These are phyloP conservation scores for Rhamnella rubrinervis DNA, from an alignment of 331 rosid genomes.

Conservation along the genomic window DNA sequence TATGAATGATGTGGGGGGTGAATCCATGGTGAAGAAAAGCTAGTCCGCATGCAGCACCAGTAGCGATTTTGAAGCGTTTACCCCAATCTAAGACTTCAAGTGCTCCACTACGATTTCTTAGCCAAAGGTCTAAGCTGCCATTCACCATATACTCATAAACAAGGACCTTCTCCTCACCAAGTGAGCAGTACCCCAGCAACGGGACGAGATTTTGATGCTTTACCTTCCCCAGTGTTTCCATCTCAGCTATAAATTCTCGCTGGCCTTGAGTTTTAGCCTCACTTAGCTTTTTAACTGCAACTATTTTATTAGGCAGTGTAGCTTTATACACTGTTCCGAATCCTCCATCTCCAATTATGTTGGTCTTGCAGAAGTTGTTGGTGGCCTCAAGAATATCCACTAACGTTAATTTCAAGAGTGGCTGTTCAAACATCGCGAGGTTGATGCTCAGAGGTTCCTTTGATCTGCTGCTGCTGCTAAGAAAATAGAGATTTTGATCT, in stretches of 20 bases:
- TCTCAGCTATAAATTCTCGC: slow-evolving; percentile 91
- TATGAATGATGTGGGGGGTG: slow-evolving; percentile 91
- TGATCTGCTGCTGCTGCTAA: slow-evolving; percentile 88
- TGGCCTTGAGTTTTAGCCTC: slow-evolving; percentile 95
- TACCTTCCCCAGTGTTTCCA: slow-evolving; percentile 97
- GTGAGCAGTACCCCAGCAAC: slow-evolving; percentile 92
- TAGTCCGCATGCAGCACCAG: slow-evolving; percentile 77
- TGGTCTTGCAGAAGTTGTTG: slow-evolving; percentile 90
- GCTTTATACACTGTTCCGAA: slow-evolving; percentile 97
- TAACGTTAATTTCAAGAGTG: slow-evolving; percentile 79
- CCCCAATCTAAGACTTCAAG: slow-evolving; percentile 84
- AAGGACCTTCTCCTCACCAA: slow-evolving; percentile 91
- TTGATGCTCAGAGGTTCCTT: slow-evolving; percentile 93
- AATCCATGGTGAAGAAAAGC: slow-evolving; percentile 94
- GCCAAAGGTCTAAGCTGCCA: slow-evolving; percentile 95
- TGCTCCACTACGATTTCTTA: slow-evolving; percentile 75
- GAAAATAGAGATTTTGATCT: slow-evolving; percentile 73
- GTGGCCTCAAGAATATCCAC: slow-evolving; percentile 81
- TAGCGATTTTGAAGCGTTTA: slow-evolving; percentile 72
- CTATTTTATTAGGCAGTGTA: slow-evolving; percentile 64
- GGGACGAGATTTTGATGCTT: slow-evolving; percentile 88
- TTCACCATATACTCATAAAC: slow-evolving; percentile 94
- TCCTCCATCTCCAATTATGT: slow-evolving; percentile 97
- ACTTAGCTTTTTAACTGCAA: slow-evolving; percentile 92
- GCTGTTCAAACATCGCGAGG: slow-evolving; percentile 93